These are phyloP conservation scores for Choiromyces venosus DNA, from an alignment of 495 filamentous ascomycete genomes.

Conservation along the genomic window DNA sequence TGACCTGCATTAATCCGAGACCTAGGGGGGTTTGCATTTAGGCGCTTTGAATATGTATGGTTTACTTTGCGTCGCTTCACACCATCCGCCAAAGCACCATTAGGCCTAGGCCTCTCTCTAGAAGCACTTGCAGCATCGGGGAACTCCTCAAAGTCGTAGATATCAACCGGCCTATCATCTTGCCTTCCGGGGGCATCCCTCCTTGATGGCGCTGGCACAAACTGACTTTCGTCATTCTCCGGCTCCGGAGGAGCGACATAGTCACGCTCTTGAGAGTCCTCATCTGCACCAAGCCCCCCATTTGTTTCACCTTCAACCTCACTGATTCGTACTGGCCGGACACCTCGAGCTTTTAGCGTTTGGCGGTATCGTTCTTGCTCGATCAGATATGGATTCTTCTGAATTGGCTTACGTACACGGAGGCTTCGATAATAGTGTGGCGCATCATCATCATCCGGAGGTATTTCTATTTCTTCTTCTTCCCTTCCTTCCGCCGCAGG, in stretches of 20 bases:
- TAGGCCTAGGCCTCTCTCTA: constrained; percentile 10
- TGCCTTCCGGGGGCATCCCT: constrained; percentile 33
- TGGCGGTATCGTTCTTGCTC: constrained; percentile 53
- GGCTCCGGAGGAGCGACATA: constrained; percentile 43
- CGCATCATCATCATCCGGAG: not conserved
- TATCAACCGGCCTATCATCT: constrained; percentile 15
- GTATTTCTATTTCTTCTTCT: not conserved
- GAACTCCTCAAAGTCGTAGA: constrained; percentile 25
- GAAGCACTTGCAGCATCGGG: constrained; percentile 34
- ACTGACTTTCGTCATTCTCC: constrained; percentile 2
- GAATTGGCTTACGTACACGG: constrained; percentile 56
- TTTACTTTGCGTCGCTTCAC: constrained; percentile 45
- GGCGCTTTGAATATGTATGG: constrained; percentile 33
- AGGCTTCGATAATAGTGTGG: constrained; percentile 39
- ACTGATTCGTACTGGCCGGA: constrained; percentile 50
- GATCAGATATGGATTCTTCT: constrained; percentile 55
- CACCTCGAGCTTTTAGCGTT: constrained; percentile 49
- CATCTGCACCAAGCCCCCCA: constrained; percentile 16
- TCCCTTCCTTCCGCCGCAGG: not conserved
- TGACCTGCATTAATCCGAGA: not conserved
- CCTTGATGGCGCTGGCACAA: not conserved
- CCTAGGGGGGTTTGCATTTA: constrained; percentile 5
- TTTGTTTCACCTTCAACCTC: constrained; percentile 25
- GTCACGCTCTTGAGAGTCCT: constrained; percentile 45
- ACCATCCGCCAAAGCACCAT: constrained; percentile 21